Evolutionary conservation across 345 rosid species (phyloP).

Genomic region (Brassica incana): DNA sequence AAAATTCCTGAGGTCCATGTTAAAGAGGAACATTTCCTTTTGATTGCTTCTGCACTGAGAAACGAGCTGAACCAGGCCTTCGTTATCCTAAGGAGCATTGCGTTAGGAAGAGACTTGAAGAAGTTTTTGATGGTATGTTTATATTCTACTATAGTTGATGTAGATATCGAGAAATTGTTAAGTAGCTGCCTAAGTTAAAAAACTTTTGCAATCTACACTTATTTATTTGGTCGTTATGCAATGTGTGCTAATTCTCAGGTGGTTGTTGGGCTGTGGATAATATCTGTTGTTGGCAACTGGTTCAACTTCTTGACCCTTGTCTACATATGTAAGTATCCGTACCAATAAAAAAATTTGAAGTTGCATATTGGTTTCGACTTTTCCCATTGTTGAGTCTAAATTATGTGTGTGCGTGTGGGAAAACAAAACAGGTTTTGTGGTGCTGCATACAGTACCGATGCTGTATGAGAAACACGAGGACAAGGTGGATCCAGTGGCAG

Average conservation of each 20-base stretch:
- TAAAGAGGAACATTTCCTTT: constrained; percentile 61
- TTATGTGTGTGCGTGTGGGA: neutral
- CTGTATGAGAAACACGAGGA: constrained; percentile 81
- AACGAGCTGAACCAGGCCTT: constrained; percentile 58
- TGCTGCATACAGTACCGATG: constrained; percentile 72
- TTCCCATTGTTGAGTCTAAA: neutral
- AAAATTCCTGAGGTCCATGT: constrained; percentile 65
- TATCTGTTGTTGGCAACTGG: constrained; percentile 72
- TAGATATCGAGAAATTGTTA: neutral
- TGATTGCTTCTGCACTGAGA: constrained; percentile 59
- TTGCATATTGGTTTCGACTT: neutral
- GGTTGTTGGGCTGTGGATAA: constrained; percentile 61
- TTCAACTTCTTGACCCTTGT: constrained; percentile 82
- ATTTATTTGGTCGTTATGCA: neutral
- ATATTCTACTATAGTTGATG: neutral
- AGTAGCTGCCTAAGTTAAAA: neutral
- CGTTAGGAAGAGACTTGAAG: constrained; percentile 72
- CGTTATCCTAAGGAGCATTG: constrained; percentile 50
- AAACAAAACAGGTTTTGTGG: constrained; percentile 47
- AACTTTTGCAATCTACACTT: neutral
- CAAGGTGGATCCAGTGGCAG: constrained; percentile 76
- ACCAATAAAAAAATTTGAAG: neutral
- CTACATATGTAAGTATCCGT: constrained; percentile 46
- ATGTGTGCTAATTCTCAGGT: constrained; percentile 43
- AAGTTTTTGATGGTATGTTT: constrained; percentile 61